A percentile compares a stretch with the other conserved stretches of the same genome.
Evolutionary conservation across 2,329 filamentous ascomycete species (phyloP).

Genomic region (Penicillium sp.): DNA sequence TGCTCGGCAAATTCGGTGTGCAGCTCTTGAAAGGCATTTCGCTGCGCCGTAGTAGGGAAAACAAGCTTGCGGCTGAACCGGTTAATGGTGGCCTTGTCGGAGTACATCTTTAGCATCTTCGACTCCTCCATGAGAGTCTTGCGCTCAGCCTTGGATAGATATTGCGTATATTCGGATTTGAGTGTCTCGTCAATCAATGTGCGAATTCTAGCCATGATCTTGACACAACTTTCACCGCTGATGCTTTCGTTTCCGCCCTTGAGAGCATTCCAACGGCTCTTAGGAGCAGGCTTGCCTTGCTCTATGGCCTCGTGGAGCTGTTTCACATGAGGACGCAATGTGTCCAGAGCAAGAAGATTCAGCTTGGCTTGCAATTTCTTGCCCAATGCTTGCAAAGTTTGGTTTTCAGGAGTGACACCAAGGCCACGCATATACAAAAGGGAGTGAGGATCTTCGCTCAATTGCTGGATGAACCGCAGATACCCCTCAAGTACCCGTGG

Average conservation of each 20-base stretch:
- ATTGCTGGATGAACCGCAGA: constrained; percentile 29
- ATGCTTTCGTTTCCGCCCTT: constrained; percentile 29
- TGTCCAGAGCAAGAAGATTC: constrained; percentile 24
- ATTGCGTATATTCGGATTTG: constrained; percentile 25
- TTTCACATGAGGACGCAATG: constrained; percentile 32
- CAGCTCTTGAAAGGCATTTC: constrained; percentile 21
- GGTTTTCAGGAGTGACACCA: constrained; percentile 9
- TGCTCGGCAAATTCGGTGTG: constrained; percentile 1
- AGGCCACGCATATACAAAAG: constrained; percentile 36
- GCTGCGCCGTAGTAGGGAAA: constrained; percentile 30
- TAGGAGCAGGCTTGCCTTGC: constrained; percentile 10
- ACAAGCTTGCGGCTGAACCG: constrained; percentile 19
- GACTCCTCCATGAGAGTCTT: constrained; percentile 29
- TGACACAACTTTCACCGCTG: constrained; percentile 23
- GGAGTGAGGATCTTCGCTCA: constrained; percentile 32
- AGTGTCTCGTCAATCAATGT: constrained; percentile 43
- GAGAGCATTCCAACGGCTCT: constrained; percentile 5
- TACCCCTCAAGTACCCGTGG: constrained; percentile 35
- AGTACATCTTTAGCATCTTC: constrained; percentile 36
- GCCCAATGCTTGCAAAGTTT: constrained; percentile 29
- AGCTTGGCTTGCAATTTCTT: constrained; percentile 33
- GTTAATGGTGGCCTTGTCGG: constrained; percentile 23
- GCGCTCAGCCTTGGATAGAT: constrained; percentile 30
- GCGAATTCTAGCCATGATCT: constrained; percentile 32
- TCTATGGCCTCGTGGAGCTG: constrained; percentile 36